Evolutionary conservation across 768 basidiomycete species (phyloP).

Genomic region (Leucogyrophana mollusca): DNA sequence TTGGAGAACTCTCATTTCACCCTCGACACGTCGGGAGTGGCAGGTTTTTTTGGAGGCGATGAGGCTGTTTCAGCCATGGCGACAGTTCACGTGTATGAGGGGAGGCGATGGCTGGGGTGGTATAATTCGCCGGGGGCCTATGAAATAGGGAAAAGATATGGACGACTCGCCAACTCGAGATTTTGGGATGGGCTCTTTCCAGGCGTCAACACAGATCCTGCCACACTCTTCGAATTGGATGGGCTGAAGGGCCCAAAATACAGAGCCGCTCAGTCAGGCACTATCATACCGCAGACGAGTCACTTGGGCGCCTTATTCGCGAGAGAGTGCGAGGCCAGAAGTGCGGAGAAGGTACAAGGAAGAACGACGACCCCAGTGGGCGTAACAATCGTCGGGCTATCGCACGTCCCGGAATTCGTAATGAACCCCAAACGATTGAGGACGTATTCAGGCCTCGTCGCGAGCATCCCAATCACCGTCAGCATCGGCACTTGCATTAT

Average conservation of each 20-base stretch:
- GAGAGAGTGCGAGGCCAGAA: slow-evolving; percentile 16
- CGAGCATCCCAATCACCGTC: slow-evolving; percentile 28
- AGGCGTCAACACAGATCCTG: slow-evolving; percentile 30
- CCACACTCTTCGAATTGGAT: slow-evolving; percentile 29
- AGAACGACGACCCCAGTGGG: slow-evolving; percentile 21
- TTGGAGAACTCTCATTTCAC: slow-evolving; percentile 20
- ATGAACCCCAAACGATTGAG: slow-evolving; percentile 19
- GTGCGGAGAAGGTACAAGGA: slow-evolving; percentile 17
- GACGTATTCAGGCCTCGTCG: slow-evolving; percentile 20
- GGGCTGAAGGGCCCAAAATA: slow-evolving; percentile 31
- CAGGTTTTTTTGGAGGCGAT: slow-evolving; percentile 37
- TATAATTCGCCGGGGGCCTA: slow-evolving; percentile 39
- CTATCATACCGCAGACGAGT: slow-evolving; percentile 27
- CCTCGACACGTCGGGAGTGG: slow-evolving; percentile 32
- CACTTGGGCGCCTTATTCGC: slow-evolving; percentile 29
- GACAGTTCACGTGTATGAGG: slow-evolving; percentile 33
- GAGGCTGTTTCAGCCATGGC: slow-evolving; percentile 38
- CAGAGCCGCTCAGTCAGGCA: slow-evolving; percentile 31
- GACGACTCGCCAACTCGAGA: slow-evolving; percentile 29
- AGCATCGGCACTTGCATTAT: slow-evolving; percentile 26
- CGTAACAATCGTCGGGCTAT: slow-evolving; percentile 27
- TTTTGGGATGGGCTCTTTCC: slow-evolving; percentile 35
- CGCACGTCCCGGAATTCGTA: slow-evolving; percentile 14
- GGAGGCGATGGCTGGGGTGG: slow-evolving; percentile 35
- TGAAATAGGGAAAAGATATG: slow-evolving; percentile 31